Base-by-base conservation (phyloP, 1,139 yeast genomes). In the Hemisphaericaspora subhashii region DNA sequence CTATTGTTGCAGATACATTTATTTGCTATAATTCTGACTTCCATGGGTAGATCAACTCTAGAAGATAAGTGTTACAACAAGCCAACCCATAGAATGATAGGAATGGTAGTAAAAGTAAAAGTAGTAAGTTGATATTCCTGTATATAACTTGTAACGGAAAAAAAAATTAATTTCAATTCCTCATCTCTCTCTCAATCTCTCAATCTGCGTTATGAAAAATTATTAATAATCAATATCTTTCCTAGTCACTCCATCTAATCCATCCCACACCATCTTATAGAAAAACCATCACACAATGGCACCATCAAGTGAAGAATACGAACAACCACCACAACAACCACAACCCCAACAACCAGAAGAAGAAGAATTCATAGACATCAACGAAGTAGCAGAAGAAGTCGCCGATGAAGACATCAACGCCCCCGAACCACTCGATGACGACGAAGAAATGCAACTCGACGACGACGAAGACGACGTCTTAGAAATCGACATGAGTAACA, bases 401-500 rank as follows among this genome's bases (percentile, higher is more conserved):
- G 58, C 53, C 33, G 68, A 73, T 44, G 69, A 61, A 11, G 60
- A 54, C 28, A 66, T 61, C 33, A 66, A 53, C 8, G 64, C 57
- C 27, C 69, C 74, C n/a, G 73, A 63, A 17, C 76, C 67, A 25
- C 75, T 65, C 15, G 69, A 58, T 16, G 64, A 52, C 15, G 66
- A 54, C 10, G 65, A 55, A 2, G 58, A 55, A 17, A 62, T 54
- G 20, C 69, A 58, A 9, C 62, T 51, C 28, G 63, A 54, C 11
- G 63, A 55, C 21, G 62, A 52, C 3, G 65, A 54, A 4, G 63
- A 55, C 18, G 62, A 60, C n/a, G 57, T 59, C 9, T 59, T 72
- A 33, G 74, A 69, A 44, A 69, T 72, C 36, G 97, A 89, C 56
- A 68, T 89, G 79, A 72, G 90, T 36, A 90, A 92, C 63, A 90